phyloP scores from a whole-genome alignment of 192 early-diverging fungal genomes.

The Backusella tuberculispora region DNA sequence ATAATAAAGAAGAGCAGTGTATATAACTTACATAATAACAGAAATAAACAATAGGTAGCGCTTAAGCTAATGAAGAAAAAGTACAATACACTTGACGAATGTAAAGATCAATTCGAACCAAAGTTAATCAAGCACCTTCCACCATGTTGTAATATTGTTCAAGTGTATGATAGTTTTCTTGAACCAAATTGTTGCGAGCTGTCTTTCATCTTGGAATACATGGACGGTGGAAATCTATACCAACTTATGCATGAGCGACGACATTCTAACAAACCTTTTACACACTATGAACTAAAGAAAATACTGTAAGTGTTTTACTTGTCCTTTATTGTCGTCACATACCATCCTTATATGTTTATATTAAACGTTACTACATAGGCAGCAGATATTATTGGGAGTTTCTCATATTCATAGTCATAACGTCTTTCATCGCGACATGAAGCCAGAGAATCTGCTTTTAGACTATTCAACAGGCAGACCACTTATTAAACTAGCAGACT shows the following conservation, averaged over 20 bases:
- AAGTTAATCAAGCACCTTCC: conserved; percentile 73
- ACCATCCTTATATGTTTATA: background rate
- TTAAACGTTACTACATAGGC: conserved; percentile 49
- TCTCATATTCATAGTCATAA: conserved; percentile 92
- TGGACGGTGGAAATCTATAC: conserved; percentile 91
- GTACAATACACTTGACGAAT: conserved; percentile 72
- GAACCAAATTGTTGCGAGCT: conserved; percentile 67
- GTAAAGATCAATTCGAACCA: conserved; percentile 73
- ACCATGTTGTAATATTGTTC: conserved; percentile 83
- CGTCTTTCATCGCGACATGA: conserved; percentile 86
- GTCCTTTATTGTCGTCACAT: background rate
- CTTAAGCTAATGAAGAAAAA: conserved; percentile 91
- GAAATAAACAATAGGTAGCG: conserved; percentile 63
- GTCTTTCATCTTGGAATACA: conserved; percentile 93
- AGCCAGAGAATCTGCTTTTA: conserved; percentile 67
- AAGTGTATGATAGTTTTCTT: conserved; percentile 82
- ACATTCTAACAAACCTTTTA: conserved; percentile 54
- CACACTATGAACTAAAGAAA: conserved; percentile 67
- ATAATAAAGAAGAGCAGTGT: conserved; percentile 17
- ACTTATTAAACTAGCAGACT: conserved; percentile 68
- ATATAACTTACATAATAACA: background rate
- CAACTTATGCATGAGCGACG: conserved; percentile 82
- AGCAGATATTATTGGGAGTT: conserved; percentile 86
- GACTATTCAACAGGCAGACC: conserved; percentile 51
- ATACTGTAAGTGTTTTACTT: conserved; percentile 66